Conservation (phyloP, 306 rosid species). For the Arachis stenosperma region DNA sequence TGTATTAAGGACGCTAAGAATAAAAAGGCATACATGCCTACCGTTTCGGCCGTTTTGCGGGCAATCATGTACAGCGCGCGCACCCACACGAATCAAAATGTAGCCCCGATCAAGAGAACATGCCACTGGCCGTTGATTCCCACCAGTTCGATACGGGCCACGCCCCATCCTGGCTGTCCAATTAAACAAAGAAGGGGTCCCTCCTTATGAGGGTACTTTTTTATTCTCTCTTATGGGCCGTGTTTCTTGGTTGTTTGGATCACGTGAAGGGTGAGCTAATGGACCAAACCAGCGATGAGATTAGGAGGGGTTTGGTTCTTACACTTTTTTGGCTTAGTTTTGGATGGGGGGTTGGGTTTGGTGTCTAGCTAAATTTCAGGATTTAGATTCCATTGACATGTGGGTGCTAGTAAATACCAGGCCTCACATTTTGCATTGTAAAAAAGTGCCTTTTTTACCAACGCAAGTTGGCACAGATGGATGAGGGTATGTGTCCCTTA, state of each 20-base stretch:
- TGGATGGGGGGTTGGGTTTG: not conserved
- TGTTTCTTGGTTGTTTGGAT: conserved; percentile 50
- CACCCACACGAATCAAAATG: conserved; percentile 81
- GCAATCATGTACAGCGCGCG: conserved; percentile 88
- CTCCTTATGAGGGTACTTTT: no score
- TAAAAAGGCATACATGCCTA: conserved; percentile 92
- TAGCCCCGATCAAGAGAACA: conserved; percentile 98
- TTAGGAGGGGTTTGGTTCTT: conserved; percentile 35
- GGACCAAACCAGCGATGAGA: conserved; percentile 54
- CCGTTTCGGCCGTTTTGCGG: conserved; percentile 93
- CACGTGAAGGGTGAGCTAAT: conserved; percentile 72
- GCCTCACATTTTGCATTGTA: conserved; percentile 25
- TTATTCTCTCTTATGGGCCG: not conserved
- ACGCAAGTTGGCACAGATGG: no score
- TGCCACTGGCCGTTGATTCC: conserved; percentile 98
- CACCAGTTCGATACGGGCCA: conserved; percentile 64
- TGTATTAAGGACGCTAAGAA: conserved; percentile 47
- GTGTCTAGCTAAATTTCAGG: conserved; percentile 43
- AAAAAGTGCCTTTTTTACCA: not conserved
- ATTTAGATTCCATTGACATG: conserved; percentile 39
- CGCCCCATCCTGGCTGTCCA: conserved; percentile 49
- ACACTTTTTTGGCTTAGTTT: conserved; percentile 22
- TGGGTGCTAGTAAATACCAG: conserved; percentile 1
- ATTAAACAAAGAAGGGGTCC: conserved; percentile 21
- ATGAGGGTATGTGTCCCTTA: no score